Evolutionary conservation across 73 alveolate species (phyloP), one percentile per base, ranked within the genome.

Genomic region (Paramecium octaurelia): DNA sequence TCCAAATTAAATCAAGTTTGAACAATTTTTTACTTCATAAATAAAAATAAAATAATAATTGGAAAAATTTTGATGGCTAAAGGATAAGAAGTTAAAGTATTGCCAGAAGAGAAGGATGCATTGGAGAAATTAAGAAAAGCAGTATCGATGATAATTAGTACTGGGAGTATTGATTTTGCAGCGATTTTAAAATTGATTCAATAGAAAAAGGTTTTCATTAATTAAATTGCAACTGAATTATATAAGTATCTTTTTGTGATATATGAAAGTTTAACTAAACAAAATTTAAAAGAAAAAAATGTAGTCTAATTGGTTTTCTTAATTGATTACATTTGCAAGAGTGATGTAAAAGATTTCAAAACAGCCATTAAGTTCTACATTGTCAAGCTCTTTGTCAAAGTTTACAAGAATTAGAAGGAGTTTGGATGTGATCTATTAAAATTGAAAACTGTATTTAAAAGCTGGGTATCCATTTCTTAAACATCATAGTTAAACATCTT

Each of bases 191-290:
- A 64, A 34, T 64, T 64, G 84, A 64, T 64, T 31, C 42, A 27
- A 64, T 31, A 64, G 42, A 73, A 73, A 38, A 73, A 73, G 59
- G 60, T 73, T 73, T 73, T 36, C 59, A 36, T 73, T 43, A 73
- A 73, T 73, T 40, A 73, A 40, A 35, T 73, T 34, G 87, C 87
- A 20, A 73, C 87, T 7, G 87, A 73, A 20, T 73, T 73, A 29
- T 73, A 73, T 73, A 73, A 73, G 87, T 73, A 73, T 27, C 20
- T 9, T 6, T 34, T 6, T 21, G 24, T 35, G 46, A 73, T 36
- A 10, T 36, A 73, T 23, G 4, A 38, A 20, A 73, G 87, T 21
- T 10, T 73, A 36, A 36, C 87, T 35, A 73, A 73, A 40, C 16
- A 12, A 73, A 36, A 73, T 43, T 21, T 12, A 73, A 73, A 73